Percentiles rank a stretch among this genome's conserved stretches.
Evolutionary conservation across 2,329 filamentous ascomycete species (phyloP).

Genomic region (Stachybotrys chlorohalonatus): DNA sequence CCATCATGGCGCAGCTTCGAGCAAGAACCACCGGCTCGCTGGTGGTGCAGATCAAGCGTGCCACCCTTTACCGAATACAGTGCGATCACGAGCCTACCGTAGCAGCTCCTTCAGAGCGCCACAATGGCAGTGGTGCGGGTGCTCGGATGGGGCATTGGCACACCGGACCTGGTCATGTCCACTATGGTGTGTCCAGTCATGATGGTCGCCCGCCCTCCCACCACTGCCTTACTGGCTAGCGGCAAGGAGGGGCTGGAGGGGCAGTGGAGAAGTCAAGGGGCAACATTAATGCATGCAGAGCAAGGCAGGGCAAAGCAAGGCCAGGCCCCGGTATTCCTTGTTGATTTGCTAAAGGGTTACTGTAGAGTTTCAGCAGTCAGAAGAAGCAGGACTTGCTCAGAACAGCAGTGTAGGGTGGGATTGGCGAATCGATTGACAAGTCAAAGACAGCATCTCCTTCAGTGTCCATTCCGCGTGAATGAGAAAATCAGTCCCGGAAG

Average conservation of each 20-base stretch:
- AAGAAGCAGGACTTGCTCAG: background rate
- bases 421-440: background rate
- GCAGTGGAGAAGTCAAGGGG: background rate
- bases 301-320: background rate
- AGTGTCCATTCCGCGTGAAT: background rate
- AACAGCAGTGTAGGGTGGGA: background rate
- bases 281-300: background rate
- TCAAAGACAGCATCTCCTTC: background rate
- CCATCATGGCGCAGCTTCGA: background rate
- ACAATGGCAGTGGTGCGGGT: background rate
- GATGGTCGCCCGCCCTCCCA: background rate
- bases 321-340: background rate
- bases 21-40: background rate
- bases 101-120: background rate
- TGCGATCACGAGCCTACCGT: background rate
- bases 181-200: background rate
- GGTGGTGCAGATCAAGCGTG: background rate
- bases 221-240: background rate
- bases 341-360: background rate
- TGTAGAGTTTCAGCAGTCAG: background rate
- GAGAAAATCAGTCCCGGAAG: too few species aligned
- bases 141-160: background rate
- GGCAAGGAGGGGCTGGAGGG: background rate
- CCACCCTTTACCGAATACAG: background rate
- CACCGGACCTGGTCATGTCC: background rate